A percentile compares a stretch with the other conserved stretches of the same genome.
These are phyloP conservation scores for Rubia yunnanensis DNA, from an alignment of 257 asterid genomes.

Conservation along the genomic window DNA sequence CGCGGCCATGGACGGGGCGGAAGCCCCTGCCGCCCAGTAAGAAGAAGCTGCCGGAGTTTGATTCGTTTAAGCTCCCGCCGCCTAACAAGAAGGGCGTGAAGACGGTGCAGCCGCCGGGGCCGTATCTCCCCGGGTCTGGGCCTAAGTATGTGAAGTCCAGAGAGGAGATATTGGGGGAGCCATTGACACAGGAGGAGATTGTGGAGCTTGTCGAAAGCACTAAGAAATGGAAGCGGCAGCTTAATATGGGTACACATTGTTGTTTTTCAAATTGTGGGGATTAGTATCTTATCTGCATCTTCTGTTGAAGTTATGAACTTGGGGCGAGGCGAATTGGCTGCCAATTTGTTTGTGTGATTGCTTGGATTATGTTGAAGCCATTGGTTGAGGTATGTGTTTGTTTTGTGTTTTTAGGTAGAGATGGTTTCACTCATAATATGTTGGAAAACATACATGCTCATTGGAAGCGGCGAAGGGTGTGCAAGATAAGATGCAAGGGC, in stretches of 20 bases:
- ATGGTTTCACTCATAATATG: constrained; percentile 94
- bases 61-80: constrained; percentile 81
- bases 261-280: too few species aligned
- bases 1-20: constrained; percentile 85
- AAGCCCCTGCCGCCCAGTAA: constrained; percentile 71
- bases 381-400: not conserved
- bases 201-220: constrained; percentile 44
- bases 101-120: constrained; percentile 96
- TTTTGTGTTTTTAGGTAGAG: constrained; percentile 55
- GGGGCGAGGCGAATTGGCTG: not conserved
- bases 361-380: not conserved
- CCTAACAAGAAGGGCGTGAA: constrained; percentile 82
- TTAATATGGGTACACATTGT: constrained; percentile 58
- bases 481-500: constrained; percentile 93
- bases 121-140: constrained; percentile 71
- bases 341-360: not conserved
- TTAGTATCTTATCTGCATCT: not conserved
- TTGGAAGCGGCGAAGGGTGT: constrained; percentile 85
- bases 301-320: not conserved
- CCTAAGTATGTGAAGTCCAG: constrained; percentile 64
- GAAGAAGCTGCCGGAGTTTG: constrained; percentile 76
- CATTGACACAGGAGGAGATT: constrained; percentile 63
- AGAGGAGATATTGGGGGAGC: constrained; percentile 72
- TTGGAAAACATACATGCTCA: constrained; percentile 86
- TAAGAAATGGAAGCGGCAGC: constrained; percentile 49